Evolutionary conservation across 257 asterid genomes (phyloP).

Genomic region (Solanum chiquidenum): DNA sequence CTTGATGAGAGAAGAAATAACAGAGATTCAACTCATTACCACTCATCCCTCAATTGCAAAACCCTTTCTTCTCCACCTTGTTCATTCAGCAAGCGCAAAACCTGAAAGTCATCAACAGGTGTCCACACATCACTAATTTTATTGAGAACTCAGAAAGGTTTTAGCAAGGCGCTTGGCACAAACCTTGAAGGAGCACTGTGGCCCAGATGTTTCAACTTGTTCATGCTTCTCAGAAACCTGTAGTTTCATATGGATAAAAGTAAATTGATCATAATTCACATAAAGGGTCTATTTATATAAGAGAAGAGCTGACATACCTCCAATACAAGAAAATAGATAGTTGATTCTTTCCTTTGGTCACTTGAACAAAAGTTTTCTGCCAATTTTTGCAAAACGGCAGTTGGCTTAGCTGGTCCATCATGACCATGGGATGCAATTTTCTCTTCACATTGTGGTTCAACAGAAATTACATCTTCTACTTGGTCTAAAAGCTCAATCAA

Average conservation of each 20-base stretch:
- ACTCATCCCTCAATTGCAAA: conserved; percentile 75
- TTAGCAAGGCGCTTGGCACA: conserved; percentile 9
- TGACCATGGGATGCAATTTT: conserved; percentile 16
- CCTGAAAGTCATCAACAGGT: conserved; percentile 30
- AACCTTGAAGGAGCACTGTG: conserved; percentile 56
- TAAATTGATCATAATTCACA: neutral
- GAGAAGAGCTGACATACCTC: conserved; percentile 44
- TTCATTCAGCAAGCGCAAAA: conserved; percentile 72
- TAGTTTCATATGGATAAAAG: neutral
- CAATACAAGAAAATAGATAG: conserved; percentile 61
- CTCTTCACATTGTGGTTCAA: conserved; percentile 33
- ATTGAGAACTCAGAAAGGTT: conserved; percentile 6
- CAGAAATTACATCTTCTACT: conserved; percentile 85
- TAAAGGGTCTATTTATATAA: conserved; percentile 3
- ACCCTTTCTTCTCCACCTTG: conserved; percentile 72
- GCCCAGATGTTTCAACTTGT: conserved; percentile 30
- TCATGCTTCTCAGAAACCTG: conserved; percentile 70
- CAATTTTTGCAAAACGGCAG: conserved; percentile 16
- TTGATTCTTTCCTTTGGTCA: conserved; percentile 15
- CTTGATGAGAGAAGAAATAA: neutral
- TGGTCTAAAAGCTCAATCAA: conserved; percentile 87
- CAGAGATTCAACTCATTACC: conserved; percentile 36
- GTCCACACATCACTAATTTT: conserved; percentile 4
- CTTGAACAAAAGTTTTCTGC: conserved; percentile 16
- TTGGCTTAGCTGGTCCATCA: conserved; percentile 24